A percentile compares a stretch with the other conserved stretches of the same genome.
phyloP scores from a whole-genome alignment of 305 asterid genomes.

The Fraxinus floribunda region DNA sequence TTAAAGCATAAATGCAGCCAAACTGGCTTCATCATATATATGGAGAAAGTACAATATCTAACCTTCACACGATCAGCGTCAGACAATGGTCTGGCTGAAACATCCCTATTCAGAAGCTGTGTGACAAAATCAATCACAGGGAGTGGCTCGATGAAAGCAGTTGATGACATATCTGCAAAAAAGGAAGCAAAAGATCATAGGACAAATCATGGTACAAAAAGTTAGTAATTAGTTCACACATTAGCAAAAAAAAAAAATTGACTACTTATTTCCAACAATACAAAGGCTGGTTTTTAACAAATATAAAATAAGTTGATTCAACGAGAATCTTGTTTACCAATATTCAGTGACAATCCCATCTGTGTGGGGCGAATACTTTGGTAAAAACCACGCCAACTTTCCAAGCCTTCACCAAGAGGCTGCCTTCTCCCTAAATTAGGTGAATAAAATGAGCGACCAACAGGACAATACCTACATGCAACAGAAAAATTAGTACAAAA shows the following conservation, averaged over 20 bases:
- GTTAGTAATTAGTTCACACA: not conserved
- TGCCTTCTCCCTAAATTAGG: conserved; percentile 77
- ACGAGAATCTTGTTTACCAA: conserved; percentile 49
- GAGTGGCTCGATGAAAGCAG: conserved; percentile 95
- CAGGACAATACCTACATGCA: conserved; percentile 64
- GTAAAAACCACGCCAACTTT: conserved; percentile 98
- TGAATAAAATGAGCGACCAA: conserved; percentile 87
- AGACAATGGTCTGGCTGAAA: conserved; percentile 68
- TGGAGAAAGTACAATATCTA: not conserved
- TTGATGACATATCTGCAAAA: conserved; percentile 91
- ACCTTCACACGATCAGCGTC: conserved; percentile 98
- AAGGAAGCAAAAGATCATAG: not conserved
- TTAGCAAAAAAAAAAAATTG: not conserved
- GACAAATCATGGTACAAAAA: not conserved
- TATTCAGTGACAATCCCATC: conserved; percentile 92
- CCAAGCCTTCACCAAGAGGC: conserved; percentile 93
- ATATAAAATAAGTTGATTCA: not conserved
- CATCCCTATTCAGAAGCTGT: conserved; percentile 85
- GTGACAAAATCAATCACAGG: conserved; percentile 83
- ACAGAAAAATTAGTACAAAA: not conserved
- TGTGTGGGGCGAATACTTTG: conserved; percentile 99
- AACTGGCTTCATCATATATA: not conserved
- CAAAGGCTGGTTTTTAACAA: not conserved
- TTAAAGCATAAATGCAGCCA: not conserved
- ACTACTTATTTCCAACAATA: not conserved